These are phyloP conservation scores for Dactylonectria macrodidyma DNA, from an alignment of 2,329 filamentous ascomycete genomes.

Conservation along the genomic window DNA sequence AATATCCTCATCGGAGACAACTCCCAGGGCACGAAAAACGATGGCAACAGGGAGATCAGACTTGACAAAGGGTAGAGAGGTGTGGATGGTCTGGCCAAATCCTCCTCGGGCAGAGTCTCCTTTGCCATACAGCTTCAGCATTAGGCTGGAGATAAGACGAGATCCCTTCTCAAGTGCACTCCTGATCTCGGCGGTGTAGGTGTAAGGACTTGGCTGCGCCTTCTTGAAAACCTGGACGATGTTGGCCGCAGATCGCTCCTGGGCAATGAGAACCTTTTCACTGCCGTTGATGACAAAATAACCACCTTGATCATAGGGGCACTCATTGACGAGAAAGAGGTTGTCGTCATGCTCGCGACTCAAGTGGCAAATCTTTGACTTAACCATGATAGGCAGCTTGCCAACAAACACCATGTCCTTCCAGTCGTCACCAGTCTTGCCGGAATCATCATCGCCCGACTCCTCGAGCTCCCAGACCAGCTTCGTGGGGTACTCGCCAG, in stretches of 20 bases:
- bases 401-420: constrained; percentile 89
- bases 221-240: constrained; percentile 99
- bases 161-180: constrained; percentile 98
- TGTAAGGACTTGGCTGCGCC: constrained; percentile 90
- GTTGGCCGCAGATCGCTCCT: constrained; percentile 97
- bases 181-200: constrained; percentile 95
- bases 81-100: constrained; percentile 90
- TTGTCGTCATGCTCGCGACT: constrained; percentile 87
- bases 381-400: constrained; percentile 97
- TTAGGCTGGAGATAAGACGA: constrained; percentile 91
- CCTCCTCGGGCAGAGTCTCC: constrained; percentile 83
- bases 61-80: constrained; percentile 94
- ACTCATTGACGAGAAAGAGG: constrained; percentile 94
- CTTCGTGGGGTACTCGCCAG: constrained; percentile 71
- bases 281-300: constrained; percentile 99
- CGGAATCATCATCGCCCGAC: constrained; percentile 65
- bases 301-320: constrained; percentile 96
- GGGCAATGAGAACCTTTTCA: constrained; percentile 98
- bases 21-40: constrained; percentile 94
- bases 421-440: constrained; percentile 67
- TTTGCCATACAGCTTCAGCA: constrained; percentile 91
- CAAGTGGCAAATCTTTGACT: constrained; percentile 94
- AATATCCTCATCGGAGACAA: constrained; percentile 98
- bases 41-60: constrained; percentile 93
- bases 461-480: constrained; percentile 75